Percentiles rank a stretch among this genome's conserved stretches.
Conservation (phyloP, 2,329 filamentous ascomycete species). For the Trichoderma sp. region DNA sequence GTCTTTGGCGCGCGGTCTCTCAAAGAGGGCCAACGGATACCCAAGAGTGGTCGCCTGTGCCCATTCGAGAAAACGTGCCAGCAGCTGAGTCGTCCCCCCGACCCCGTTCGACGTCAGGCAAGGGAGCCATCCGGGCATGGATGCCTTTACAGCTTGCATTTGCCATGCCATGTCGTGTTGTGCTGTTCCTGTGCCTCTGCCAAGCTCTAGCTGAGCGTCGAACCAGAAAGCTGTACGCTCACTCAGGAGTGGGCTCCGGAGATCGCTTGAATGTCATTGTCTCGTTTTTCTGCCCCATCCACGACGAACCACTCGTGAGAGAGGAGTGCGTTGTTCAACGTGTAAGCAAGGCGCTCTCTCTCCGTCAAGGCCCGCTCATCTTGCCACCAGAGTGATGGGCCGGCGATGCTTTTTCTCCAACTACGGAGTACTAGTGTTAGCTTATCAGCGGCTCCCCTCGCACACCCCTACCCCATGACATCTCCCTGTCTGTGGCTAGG, state of each 20-base stretch:
- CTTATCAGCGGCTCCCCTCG: constrained; percentile 13
- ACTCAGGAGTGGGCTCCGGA: background rate
- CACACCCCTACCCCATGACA: background rate
- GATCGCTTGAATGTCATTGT: constrained; percentile 8
- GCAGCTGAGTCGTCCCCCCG: constrained; percentile 10
- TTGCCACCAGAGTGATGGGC: constrained; percentile 13
- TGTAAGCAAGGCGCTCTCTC: constrained; percentile 8
- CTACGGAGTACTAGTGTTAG: constrained; percentile 19
- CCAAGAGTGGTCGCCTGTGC: background rate
- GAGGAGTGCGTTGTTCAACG: constrained; percentile 10
- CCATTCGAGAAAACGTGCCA: constrained; percentile 11
- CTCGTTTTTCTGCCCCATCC: constrained; percentile 7
- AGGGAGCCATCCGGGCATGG: background rate
- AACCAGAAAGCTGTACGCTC: background rate
- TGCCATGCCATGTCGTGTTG: constrained; percentile 10
- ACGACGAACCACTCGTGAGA: constrained; percentile 14
- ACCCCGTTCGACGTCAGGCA: constrained; percentile 1
- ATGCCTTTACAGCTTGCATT: constrained; percentile 17
- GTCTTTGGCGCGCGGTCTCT: background rate
- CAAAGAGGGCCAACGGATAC: background rate
- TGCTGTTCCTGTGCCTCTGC: constrained; percentile 11
- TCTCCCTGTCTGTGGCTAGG: constrained; percentile 1
- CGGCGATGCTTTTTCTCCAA: constrained; percentile 9
- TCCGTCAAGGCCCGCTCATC: constrained; percentile 12
- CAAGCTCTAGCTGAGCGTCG: constrained; percentile 7